These are phyloP conservation scores for Curvularia spicifera DNA, from an alignment of 2,329 filamentous ascomycete genomes.

Conservation along the genomic window DNA sequence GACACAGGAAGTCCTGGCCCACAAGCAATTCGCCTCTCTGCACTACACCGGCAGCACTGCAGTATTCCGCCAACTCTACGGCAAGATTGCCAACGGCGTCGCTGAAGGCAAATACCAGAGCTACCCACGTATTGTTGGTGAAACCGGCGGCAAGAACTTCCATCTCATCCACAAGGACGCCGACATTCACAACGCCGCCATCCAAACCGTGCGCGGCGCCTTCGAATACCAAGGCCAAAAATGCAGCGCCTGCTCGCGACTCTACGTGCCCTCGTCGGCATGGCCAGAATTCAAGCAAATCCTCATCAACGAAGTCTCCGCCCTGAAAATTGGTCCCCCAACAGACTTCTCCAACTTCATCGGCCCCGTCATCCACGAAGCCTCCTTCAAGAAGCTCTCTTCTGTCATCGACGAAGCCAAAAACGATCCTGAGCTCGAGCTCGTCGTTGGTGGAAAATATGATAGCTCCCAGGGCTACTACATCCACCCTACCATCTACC, in stretches of 20 bases:
- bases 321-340: conserved; percentile 73
- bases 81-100: conserved; percentile 80
- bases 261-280: conserved; percentile 77
- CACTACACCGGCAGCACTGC: conserved; percentile 94
- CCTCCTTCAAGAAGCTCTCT: conserved; percentile 80
- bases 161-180: conserved; percentile 80
- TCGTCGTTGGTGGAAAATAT: conserved; percentile 77
- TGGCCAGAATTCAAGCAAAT: conserved; percentile 74
- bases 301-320: conserved; percentile 71
- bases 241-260: conserved; percentile 82
- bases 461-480: conserved; percentile 81
- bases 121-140: conserved; percentile 88
- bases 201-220: conserved; percentile 83
- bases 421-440: conserved; percentile 72
- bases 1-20: conserved; percentile 76
- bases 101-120: conserved; percentile 80
- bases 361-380: conserved; percentile 84
- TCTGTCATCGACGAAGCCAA: conserved; percentile 81
- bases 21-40: conserved; percentile 84
- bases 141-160: conserved; percentile 95
- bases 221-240: conserved; percentile 94
- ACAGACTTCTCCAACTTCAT: conserved; percentile 79
- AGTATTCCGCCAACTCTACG: conserved; percentile 88
- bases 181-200: conserved; percentile 77
- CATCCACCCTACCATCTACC: conserved; percentile 83